Percentiles rank a stretch among this genome's conserved stretches.
Conservation (phyloP, 352 stramenopile species). For the Phytopythium delawarense region DNA sequence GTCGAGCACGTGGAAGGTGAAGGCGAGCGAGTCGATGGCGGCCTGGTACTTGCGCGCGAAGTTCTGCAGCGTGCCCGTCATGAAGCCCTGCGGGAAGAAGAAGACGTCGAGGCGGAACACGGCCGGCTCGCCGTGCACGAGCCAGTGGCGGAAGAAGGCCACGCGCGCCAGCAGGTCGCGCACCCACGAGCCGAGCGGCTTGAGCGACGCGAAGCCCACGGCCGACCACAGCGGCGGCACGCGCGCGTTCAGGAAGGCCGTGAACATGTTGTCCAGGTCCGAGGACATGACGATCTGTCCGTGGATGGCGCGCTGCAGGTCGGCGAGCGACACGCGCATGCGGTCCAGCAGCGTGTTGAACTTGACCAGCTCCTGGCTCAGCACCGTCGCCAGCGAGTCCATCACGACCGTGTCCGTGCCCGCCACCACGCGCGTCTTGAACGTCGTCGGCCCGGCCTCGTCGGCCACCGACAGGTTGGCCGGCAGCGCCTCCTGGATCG, state of each 20-base stretch:
- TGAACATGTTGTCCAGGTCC: slow-evolving; percentile 97
- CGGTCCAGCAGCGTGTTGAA: slow-evolving; percentile 90
- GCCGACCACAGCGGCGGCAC: slow-evolving; percentile 87
- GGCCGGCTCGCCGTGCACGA: slow-evolving; percentile 87
- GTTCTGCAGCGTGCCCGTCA: slow-evolving; percentile 94
- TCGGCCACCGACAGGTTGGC: slow-evolving; percentile 63
- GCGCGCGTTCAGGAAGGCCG: slow-evolving; percentile 88
- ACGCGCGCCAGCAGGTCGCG: slow-evolving; percentile 88
- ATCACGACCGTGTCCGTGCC: slow-evolving; percentile 74
- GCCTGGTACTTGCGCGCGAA: slow-evolving; percentile 94
- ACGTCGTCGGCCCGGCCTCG: slow-evolving; percentile 88
- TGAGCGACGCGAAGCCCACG: slow-evolving; percentile 92
- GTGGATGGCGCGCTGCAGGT: slow-evolving; percentile 82
- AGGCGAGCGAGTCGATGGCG: slow-evolving; percentile 92
- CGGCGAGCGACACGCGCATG: slow-evolving; percentile 78
- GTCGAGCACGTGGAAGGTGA: slow-evolving; percentile 87
- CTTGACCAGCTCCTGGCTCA: slow-evolving; percentile 93
- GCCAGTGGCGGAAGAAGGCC: slow-evolving; percentile 90
- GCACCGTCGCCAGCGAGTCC: slow-evolving; percentile 90
- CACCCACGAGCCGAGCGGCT: slow-evolving; percentile 91
- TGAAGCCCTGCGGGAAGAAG: slow-evolving; percentile 96
- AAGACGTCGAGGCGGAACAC: slow-evolving; percentile 92
- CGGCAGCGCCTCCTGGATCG: slow-evolving; percentile 62
- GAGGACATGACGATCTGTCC: slow-evolving; percentile 92
- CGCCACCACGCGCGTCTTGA: slow-evolving; percentile 82